Conservation (phyloP, 2,329 filamentous ascomycete species). For the Cladosporium sp. region DNA sequence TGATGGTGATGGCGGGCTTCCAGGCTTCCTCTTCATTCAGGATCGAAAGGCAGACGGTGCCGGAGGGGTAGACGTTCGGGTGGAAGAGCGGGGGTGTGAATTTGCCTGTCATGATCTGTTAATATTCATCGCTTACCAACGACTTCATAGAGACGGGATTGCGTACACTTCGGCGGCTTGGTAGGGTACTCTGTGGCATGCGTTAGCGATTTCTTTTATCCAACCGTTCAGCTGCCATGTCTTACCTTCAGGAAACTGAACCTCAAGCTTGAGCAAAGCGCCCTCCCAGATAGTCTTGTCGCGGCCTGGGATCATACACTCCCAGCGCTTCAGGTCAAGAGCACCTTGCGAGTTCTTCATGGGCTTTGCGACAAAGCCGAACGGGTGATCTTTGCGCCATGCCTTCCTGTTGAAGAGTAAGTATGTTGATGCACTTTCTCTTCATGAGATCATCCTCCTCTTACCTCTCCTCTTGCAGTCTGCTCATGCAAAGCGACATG, state of each 20-base stretch:
- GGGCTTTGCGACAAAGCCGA: slow-evolving; percentile 93
- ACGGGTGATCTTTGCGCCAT: slow-evolving; percentile 94
- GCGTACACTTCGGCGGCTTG: slow-evolving; percentile 94
- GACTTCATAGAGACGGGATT: background rate
- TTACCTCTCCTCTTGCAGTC: slow-evolving; percentile 82
- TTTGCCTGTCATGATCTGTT: slow-evolving; percentile 60
- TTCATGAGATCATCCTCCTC: slow-evolving; percentile 22
- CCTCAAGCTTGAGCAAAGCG: slow-evolving; percentile 90
- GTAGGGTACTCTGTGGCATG: slow-evolving; percentile 77
- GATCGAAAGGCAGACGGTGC: slow-evolving; percentile 94
- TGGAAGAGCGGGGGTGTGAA: slow-evolving; percentile 95
- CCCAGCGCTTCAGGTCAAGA: slow-evolving; percentile 91
- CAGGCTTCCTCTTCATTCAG: slow-evolving; percentile 97
- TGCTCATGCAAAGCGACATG: slow-evolving; percentile 85
- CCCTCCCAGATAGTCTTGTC: slow-evolving; percentile 97
- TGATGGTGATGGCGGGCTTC: slow-evolving; percentile 97
- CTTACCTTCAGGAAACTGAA: slow-evolving; percentile 88
- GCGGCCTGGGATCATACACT: slow-evolving; percentile 93
- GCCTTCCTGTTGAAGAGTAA: slow-evolving; percentile 63
- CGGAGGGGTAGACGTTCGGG: slow-evolving; percentile 96
- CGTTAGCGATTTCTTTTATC: background rate
- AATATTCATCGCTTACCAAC: slow-evolving; percentile 13
- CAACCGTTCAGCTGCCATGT: slow-evolving; percentile 13
- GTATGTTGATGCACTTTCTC: background rate
- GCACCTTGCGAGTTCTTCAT: slow-evolving; percentile 70